Percentiles rank a stretch among this genome's conserved stretches.
Evolutionary conservation across 2,329 filamentous ascomycete genomes (phyloP).

Genomic region (Nemania diffusa): DNA sequence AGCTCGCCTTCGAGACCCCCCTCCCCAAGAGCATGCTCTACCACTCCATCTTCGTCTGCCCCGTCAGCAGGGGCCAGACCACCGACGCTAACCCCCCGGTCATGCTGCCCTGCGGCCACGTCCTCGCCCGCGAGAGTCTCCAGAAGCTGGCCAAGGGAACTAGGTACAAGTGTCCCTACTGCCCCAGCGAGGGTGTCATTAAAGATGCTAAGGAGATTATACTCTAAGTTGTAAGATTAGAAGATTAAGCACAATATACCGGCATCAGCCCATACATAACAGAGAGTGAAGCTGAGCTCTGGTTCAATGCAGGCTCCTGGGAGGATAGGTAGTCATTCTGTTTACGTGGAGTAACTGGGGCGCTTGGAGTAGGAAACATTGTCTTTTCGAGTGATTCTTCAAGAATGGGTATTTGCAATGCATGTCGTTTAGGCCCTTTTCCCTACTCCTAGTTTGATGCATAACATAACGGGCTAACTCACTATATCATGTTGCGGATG

Average conservation of each 20-base stretch:
- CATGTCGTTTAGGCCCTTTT: background rate
- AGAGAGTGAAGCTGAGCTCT: background rate
- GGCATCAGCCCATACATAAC: background rate
- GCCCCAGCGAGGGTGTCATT: constrained; percentile 82
- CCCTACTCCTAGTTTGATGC: background rate
- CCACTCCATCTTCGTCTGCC: constrained; percentile 97
- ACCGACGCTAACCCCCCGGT: constrained; percentile 94
- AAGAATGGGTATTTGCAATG: background rate
- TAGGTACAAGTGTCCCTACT: constrained; percentile 96
- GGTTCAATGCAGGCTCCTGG: background rate
- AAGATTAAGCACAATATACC: background rate
- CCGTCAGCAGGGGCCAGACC: constrained; percentile 94
- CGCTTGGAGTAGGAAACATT: constrained; percentile 11
- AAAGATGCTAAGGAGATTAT: constrained; percentile 80
- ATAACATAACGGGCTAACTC: constrained; percentile 1
- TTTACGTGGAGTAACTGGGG: constrained; percentile 2
- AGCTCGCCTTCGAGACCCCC: constrained; percentile 82
- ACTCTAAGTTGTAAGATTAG: constrained; percentile 57
- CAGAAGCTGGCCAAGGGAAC: constrained; percentile 80
- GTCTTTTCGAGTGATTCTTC: background rate
- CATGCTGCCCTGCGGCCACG: constrained; percentile 96
- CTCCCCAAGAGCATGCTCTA: constrained; percentile 74
- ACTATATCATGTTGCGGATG: constrained; percentile 1
- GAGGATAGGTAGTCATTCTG: constrained; percentile 1
- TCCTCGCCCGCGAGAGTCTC: constrained; percentile 86